Percentiles rank a stretch among this genome's conserved stretches.
These are phyloP conservation scores for Circinella minor DNA, from an alignment of 371 early-diverging fungal species.

Conservation along the genomic window DNA sequence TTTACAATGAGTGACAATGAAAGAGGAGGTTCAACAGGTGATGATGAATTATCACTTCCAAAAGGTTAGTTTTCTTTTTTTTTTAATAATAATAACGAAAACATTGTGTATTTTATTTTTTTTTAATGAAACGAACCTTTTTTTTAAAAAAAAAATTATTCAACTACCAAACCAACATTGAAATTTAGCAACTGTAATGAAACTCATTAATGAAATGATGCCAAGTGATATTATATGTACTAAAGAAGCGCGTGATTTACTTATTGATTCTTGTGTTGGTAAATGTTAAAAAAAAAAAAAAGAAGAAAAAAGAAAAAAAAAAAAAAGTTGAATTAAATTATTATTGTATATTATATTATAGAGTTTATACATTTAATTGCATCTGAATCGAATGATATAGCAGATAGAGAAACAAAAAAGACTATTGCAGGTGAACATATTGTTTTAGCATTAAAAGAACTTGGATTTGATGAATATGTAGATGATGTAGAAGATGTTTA, in stretches of 20 bases:
- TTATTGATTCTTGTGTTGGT: slow-evolving; percentile 95
- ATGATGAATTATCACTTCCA: slow-evolving; percentile 88
- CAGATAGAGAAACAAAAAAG: slow-evolving; percentile 97
- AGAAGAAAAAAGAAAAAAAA: background rate
- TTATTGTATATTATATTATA: too few species aligned
- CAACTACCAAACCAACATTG: too few species aligned
- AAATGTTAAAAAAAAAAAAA: slow-evolving; percentile 20
- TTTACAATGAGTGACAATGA: slow-evolving; percentile 79
- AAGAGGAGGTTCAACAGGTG: slow-evolving; percentile 57
- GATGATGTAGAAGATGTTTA: slow-evolving; percentile 87
- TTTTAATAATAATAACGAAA: background rate
- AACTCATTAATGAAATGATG: slow-evolving; percentile 95
- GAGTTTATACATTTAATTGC: slow-evolving; percentile 95
- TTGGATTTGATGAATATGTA: slow-evolving; percentile 95
- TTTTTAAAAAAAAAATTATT: too few species aligned
- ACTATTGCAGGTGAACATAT: slow-evolving; percentile 99
- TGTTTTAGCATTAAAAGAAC: slow-evolving; percentile 83
- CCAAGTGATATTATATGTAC: slow-evolving; percentile 87
- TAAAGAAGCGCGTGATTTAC: slow-evolving; percentile 94
- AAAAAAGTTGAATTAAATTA: too few species aligned
- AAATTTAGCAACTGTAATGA: slow-evolving; percentile 96
- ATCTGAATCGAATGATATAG: slow-evolving; percentile 95
- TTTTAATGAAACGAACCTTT: background rate
- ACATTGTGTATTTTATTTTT: background rate
- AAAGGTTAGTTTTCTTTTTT: slow-evolving; percentile 72